Evolutionary conservation across 2,329 filamentous ascomycete species (phyloP).

Genomic region (Pseudogymnoascus pannorum): DNA sequence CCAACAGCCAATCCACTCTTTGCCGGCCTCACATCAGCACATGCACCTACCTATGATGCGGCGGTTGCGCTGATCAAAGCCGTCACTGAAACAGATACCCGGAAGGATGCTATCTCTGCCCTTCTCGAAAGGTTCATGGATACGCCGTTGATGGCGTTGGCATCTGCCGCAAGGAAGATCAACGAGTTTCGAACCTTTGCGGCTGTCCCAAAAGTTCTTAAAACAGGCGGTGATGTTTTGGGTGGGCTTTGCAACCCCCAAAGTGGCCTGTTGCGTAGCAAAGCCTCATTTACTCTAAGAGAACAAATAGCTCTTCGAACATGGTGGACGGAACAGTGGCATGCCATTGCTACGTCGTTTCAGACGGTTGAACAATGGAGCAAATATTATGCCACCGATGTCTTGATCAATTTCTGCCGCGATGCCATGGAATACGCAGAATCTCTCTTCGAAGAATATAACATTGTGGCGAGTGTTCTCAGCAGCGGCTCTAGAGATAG

Average conservation of each 20-base stretch:
- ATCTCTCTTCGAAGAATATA: slow-evolving; percentile 75
- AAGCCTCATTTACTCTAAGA: slow-evolving; percentile 17
- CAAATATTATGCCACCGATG: slow-evolving; percentile 36
- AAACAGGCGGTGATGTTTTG: slow-evolving; percentile 50
- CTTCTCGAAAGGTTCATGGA: slow-evolving; percentile 40
- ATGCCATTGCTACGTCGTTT: slow-evolving; percentile 72
- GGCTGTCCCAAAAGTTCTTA: slow-evolving; percentile 49
- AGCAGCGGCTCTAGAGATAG: slow-evolving; percentile 31
- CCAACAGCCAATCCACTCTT: slow-evolving; percentile 65
- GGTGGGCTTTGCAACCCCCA: slow-evolving; percentile 49
- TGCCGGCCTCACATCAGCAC: slow-evolving; percentile 72
- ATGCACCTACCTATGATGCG: slow-evolving; percentile 70
- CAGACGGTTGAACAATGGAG: slow-evolving; percentile 76
- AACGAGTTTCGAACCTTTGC: slow-evolving; percentile 43
- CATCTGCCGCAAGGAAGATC: slow-evolving; percentile 36
- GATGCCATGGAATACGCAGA: slow-evolving; percentile 94
- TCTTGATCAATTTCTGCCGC: slow-evolving; percentile 88
- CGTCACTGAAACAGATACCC: slow-evolving; percentile 59
- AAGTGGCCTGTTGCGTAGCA: slow-evolving; percentile 38
- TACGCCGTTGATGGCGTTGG: slow-evolving; percentile 39
- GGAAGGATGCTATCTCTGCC: slow-evolving; percentile 42
- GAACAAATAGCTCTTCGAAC: slow-evolving; percentile 41
- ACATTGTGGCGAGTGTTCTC: slow-evolving; percentile 56
- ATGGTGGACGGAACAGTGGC: slow-evolving; percentile 87
- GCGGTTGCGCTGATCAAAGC: slow-evolving; percentile 77